Base-by-base conservation (phyloP, 2,329 filamentous ascomycete genomes). In the Colletotrichum sp. region DNA sequence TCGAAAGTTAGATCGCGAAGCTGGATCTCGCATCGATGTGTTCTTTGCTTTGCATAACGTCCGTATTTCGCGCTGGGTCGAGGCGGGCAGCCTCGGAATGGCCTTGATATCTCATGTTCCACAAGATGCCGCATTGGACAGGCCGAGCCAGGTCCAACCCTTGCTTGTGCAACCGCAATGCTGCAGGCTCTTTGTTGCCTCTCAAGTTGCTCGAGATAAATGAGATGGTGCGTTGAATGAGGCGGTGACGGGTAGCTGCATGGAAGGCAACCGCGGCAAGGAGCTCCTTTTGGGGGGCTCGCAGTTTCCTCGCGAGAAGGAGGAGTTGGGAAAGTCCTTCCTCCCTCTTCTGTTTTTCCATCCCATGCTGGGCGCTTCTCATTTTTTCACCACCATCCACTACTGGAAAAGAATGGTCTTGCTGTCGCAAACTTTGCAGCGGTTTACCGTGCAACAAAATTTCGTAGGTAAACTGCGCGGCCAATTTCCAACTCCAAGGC, bases 401-500 rank as follows among this genome's bases (percentile, higher is more conserved):
- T 21, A 52, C n/a, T 21, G 44, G 6, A 52, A 52, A 12, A 21
- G n/a, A 52, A 6, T 52, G 12, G 44, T 13, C n/a, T 52, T 24
- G 44, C 44, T 21, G 10, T 52, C n/a, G 6, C n/a, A 3, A n/a
- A 49, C 0, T 49, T 49, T 21, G 44, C 44, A n/a, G 44, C 44
- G n/a, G 44, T n/a, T 4, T 13, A 49, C 4, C 2, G 44, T 52
- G 18, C 44, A 52, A 13, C 0, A 21, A 49, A 21, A 8, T 21
- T 52, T 24, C 16, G 0, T 13, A 52, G 4, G 44, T 52, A 21
- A 52, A n/a, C 2, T 52, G 4, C 7, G 4, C 10, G 44, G 44
- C 12, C n/a, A n/a, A 21, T 52, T 21, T 21, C 10, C 10, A 13
- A 24, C 2, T 4, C 0, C 18, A 52, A 0, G 6, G n/a, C 44